Conservation (phyloP, 129 eudicot species). For the Logfia minima region DNA sequence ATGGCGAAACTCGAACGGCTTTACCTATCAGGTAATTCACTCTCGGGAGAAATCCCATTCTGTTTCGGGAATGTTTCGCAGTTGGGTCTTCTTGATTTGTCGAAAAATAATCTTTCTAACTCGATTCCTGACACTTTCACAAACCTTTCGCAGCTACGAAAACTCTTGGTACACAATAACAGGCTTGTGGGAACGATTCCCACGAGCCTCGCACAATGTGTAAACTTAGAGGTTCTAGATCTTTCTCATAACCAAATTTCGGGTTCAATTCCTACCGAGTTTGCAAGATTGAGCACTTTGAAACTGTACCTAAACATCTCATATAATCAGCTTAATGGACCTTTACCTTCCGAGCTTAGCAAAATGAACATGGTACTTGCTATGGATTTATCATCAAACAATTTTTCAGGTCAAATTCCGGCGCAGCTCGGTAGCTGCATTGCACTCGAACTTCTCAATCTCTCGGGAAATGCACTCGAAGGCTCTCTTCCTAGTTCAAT, state of each 20-base stretch:
- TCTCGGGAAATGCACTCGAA: conserved; percentile 52
- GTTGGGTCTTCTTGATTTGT: conserved; percentile 79
- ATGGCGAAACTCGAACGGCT: conserved; percentile 66
- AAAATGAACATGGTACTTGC: conserved; percentile 92
- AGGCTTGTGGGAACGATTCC: conserved; percentile 63
- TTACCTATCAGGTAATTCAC: conserved; percentile 55
- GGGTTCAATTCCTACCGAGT: conserved; percentile 60
- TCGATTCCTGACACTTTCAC: conserved; percentile 68
- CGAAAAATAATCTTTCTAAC: conserved; percentile 59
- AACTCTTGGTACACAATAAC: conserved; percentile 59
- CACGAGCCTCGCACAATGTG: conserved; percentile 62
- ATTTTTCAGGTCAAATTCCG: conserved; percentile 57
- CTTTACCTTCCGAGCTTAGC: conserved; percentile 69
- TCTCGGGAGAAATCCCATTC: conserved; percentile 69
- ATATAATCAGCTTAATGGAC: conserved; percentile 54
- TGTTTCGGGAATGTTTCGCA: conserved; percentile 56
- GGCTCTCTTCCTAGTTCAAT: conserved; percentile 58
- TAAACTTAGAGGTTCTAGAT: conserved; percentile 78
- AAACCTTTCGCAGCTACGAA: conserved; percentile 62
- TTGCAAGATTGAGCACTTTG: conserved; percentile 76
- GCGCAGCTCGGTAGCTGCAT: conserved; percentile 76
- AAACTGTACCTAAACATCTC: conserved; percentile 79
- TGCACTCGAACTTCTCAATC: conserved; percentile 69
- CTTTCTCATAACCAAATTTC: conserved; percentile 66
- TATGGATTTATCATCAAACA: conserved; percentile 74